These are phyloP conservation scores for Mrakia blollopis DNA, from an alignment of 768 basidiomycete genomes.

Conservation along the genomic window DNA sequence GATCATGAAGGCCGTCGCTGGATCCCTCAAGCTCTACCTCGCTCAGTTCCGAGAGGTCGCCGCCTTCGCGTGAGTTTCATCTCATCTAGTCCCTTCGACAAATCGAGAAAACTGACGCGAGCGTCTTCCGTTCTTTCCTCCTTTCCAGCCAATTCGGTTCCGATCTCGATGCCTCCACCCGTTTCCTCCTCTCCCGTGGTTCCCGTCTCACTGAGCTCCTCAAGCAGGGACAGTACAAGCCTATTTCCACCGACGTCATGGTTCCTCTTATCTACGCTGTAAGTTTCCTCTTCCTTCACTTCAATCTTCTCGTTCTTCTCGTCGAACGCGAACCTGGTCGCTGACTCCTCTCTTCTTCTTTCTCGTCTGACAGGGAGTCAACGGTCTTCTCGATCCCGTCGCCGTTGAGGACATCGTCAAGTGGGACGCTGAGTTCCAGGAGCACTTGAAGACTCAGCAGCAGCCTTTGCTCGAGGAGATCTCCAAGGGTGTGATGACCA, in stretches of 20 bases:
- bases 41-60: slow-evolving; percentile 99
- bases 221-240: slow-evolving; percentile 48
- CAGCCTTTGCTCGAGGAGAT: slow-evolving; percentile 75
- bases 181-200: slow-evolving; percentile 96
- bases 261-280: slow-evolving; percentile 99
- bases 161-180: slow-evolving; percentile 97
- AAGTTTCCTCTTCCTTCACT: slow-evolving; percentile 35
- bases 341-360: not conserved
- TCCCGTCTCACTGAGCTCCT: slow-evolving; percentile 95
- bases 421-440: slow-evolving; percentile 90
- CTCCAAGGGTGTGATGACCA: slow-evolving; percentile 68
- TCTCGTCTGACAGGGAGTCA: slow-evolving; percentile 70
- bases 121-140: not conserved
- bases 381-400: slow-evolving; percentile 96
- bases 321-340: not conserved
- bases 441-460: slow-evolving; percentile 73
- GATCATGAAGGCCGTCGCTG: slow-evolving; percentile 99
- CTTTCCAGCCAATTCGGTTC: slow-evolving; percentile 82
- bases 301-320: not conserved
- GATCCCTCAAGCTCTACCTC: slow-evolving; percentile 84
- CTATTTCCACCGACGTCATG: slow-evolving; percentile 88
- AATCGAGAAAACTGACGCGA: not conserved
- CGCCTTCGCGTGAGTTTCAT: slow-evolving; percentile 57
- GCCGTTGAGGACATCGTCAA: slow-evolving; percentile 77
- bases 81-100: not conserved